Base-by-base conservation (phyloP, 805 yeast species). In the Grigorovia humatica region DNA sequence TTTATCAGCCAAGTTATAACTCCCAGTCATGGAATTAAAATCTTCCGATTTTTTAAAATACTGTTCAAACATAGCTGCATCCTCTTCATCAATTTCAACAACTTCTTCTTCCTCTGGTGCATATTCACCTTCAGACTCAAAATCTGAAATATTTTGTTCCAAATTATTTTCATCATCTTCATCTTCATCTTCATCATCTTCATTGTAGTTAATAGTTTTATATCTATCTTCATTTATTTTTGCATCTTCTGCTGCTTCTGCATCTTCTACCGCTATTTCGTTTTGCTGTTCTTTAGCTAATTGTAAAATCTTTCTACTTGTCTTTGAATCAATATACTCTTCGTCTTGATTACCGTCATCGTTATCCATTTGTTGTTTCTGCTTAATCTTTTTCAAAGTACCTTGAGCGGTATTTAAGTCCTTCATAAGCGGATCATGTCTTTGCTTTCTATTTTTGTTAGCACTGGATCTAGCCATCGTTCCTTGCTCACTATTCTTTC, bases 221-320 rank as follows among this genome's bases (percentile, higher is more conserved):
- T 58, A 57, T 63, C 72, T 60, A 52, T 67, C 56, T 55, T 60
- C 51, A 55, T 62, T 46, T 64, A 65, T 65, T 63, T 59, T 57
- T 58, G 52, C 59, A 54, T 49, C 52, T 62, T 56, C 55, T 59
- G 54, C 61, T 65, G 58, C 58, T 9, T 50, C 59, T 43, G 71
- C 71, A 55, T 81, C 85, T 62, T 87, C 96, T 47, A 74, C 81
- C 50, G 81, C 90, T 19, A 90, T 66, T 64, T 93, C 99, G 46
- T 86, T 89, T 69, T 89, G 96, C 71, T 93, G 99, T 61, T 85
- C 91, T 59, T 79, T 82, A 18, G 99, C 99, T 55, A 93, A 74
- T 65, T 85, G 87, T 58, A 93, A 74, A 67, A 93, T 90, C 70
- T 81, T 88, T 68, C 95, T 76, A 1, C 97, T 87, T 32, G 88